Base-by-base conservation (phyloP, 176 grass and related monocot species). In the Ananas comosus region DNA sequence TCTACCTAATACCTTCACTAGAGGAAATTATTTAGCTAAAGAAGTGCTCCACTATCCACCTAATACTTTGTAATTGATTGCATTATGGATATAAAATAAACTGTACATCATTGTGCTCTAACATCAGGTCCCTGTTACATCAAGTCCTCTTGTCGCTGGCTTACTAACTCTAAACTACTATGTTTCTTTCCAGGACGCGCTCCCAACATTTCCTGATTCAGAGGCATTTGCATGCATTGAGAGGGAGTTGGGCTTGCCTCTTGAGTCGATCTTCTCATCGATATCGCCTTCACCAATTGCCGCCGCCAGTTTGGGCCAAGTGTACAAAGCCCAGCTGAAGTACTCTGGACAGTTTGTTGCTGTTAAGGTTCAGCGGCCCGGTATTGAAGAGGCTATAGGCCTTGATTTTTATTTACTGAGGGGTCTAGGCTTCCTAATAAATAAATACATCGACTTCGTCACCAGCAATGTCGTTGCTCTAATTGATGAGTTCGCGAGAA, bases 251-350 rank as follows among this genome's bases (percentile, higher is more conserved):
- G 89, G 93, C 1, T 69, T 85, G 51, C 53, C 89, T 73, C 71
- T 97, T 49, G 88, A 92, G 71, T 97, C 82, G 8, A 85, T 90
- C 12, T 97, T 87, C 74, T 97, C 80, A 1, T 2, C 49, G 61
- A 87, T 97, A 66, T 90, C 93, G 50, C 86, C 93, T 59, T 91
- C 89, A 11, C 93, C 93, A 14, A 82, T 97, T 56, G 93, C 93
- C 50, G 93, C 93, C 64, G 93, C 93, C 52, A 97, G 93, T 87
- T 75, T 97, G 74, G 93, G 93, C 13, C 93, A 97, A 69, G 93
- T 97, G 50, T 97, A 97, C 64, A 97, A 97, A 67, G 93, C 93
- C 66, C 86, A 69, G 16, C 74, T 92, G 65, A 92, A 92, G 79
- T 79, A 68, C 74, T 97, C 89, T 10, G 84, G 79, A 19, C 22